These are phyloP conservation scores for Phytophthora pisi DNA, from an alignment of 352 stramenopile species.

Conservation along the genomic window DNA sequence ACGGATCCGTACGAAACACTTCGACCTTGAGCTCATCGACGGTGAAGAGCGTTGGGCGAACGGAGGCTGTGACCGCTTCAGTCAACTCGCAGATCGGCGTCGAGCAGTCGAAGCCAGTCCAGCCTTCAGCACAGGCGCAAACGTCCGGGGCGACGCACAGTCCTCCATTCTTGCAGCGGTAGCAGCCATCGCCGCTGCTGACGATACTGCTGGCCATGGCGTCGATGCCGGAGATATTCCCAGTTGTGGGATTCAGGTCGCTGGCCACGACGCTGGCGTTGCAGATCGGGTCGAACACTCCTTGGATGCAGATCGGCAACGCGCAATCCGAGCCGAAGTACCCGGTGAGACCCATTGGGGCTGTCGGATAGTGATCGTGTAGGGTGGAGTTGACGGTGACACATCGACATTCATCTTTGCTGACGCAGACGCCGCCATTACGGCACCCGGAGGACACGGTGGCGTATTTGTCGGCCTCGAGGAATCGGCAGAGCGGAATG, in stretches of 20 bases:
- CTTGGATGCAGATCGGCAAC: constrained; percentile 95
- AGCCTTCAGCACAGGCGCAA: constrained; percentile 92
- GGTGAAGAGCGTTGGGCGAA: constrained; percentile 92
- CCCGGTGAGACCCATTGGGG: constrained; percentile 88
- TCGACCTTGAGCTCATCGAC: constrained; percentile 93
- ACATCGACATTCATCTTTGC: constrained; percentile 94
- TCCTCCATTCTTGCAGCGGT: constrained; percentile 94
- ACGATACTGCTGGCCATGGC: constrained; percentile 40
- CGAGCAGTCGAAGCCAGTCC: constrained; percentile 95
- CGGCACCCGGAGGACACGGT: constrained; percentile 84
- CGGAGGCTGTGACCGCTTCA: constrained; percentile 50
- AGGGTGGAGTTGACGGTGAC: constrained; percentile 89
- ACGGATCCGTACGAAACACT: constrained; percentile 95
- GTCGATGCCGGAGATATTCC: constrained; percentile 26
- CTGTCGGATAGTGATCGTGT: constrained; percentile 68
- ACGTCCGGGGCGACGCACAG: constrained; percentile 91
- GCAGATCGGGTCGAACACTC: constrained; percentile 94
- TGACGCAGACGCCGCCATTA: constrained; percentile 92
- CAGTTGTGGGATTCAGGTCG: constrained; percentile 35
- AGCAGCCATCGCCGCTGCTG: constrained; percentile 89
- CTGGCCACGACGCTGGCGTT: constrained; percentile 45
- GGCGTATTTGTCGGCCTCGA: constrained; percentile 50
- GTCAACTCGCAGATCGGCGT: constrained; percentile 89
- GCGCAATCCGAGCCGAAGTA: constrained; percentile 94
- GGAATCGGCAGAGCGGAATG: constrained; percentile 91